These are phyloP conservation scores for Isabelozyma rhagii DNA, from an alignment of 805 yeast species.

Conservation along the genomic window DNA sequence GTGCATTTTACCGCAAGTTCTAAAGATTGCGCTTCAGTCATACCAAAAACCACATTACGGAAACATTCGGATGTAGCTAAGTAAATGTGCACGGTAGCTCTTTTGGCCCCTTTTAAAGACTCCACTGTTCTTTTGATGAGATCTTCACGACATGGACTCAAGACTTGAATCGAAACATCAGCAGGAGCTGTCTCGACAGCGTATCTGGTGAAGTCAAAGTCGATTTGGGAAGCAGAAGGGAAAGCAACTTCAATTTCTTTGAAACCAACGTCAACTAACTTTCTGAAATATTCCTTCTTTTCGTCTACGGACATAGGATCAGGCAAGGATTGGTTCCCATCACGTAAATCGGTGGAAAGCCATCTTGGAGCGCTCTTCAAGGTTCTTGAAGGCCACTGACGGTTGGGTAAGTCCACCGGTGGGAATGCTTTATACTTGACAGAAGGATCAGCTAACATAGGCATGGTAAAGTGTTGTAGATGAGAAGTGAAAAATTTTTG, in stretches of 20 bases:
- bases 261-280: slow-evolving; percentile 69
- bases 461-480: slow-evolving; percentile 8
- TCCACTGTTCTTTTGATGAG: slow-evolving; percentile 71
- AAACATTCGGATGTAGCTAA: slow-evolving; percentile 75
- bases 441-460: slow-evolving; percentile 57
- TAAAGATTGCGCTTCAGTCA: slow-evolving; percentile 57
- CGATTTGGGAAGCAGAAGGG: slow-evolving; percentile 77
- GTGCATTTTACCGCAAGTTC: slow-evolving; percentile 63
- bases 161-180: slow-evolving; percentile 74
- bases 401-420: slow-evolving; percentile 53
- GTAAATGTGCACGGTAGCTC: slow-evolving; percentile 73
- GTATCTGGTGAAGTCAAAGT: slow-evolving; percentile 75
- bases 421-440: slow-evolving; percentile 58
- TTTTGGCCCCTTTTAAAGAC: slow-evolving; percentile 68
- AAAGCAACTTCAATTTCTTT: slow-evolving; percentile 83
- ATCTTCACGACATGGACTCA: slow-evolving; percentile 74
- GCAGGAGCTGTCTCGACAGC: slow-evolving; percentile 73
- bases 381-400: slow-evolving; percentile 67
- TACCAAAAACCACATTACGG: slow-evolving; percentile 66
- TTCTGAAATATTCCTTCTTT: slow-evolving; percentile 65
- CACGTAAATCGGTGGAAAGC: slow-evolving; percentile 80
- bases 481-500: not conserved
- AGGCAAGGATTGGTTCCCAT: slow-evolving; percentile 81
- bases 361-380: slow-evolving; percentile 70
- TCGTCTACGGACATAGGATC: slow-evolving; percentile 86